Conservation (phyloP, 2,329 filamentous ascomycete species). For the Pyrenophora teres region DNA sequence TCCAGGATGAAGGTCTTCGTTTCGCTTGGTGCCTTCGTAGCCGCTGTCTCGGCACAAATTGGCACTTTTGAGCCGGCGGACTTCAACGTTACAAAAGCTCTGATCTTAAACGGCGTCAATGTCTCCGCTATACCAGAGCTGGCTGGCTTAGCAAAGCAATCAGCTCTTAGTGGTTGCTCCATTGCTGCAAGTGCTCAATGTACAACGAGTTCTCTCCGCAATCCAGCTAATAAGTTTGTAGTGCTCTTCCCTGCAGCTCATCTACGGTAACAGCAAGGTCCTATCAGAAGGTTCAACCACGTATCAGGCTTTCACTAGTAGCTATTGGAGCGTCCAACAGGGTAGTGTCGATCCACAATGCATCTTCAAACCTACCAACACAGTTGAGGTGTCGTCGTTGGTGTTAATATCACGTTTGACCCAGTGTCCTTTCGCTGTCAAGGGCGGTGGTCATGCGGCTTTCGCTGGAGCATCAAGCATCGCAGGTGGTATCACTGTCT, state of each 20-base stretch:
- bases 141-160: conserved; percentile 3
- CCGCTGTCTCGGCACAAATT: conserved; percentile 14
- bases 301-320: conserved; percentile 29
- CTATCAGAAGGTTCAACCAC: conserved; percentile 14
- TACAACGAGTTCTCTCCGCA: background rate
- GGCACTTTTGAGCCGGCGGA: conserved; percentile 23
- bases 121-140: conserved; percentile 25
- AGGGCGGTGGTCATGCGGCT: conserved; percentile 52
- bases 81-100: conserved; percentile 27
- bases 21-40: conserved; percentile 13
- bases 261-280: conserved; percentile 29
- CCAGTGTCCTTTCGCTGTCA: conserved; percentile 50
- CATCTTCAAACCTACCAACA: conserved; percentile 32
- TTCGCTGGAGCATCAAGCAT: conserved; percentile 51
- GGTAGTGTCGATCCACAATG: conserved; percentile 28
- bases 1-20: conserved; percentile 16
- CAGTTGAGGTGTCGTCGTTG: conserved; percentile 25
- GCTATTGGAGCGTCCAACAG: conserved; percentile 39
- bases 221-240: conserved; percentile 13
- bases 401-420: conserved; percentile 29
- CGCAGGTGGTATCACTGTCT: conserved; percentile 50
- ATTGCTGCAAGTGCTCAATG: conserved; percentile 25
- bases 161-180: conserved; percentile 17
- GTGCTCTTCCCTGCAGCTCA: conserved; percentile 29
- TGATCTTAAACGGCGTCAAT: conserved; percentile 26